Evolutionary conservation across 306 rosid genomes (phyloP).

Genomic region (Oemleria cerasiformis): DNA sequence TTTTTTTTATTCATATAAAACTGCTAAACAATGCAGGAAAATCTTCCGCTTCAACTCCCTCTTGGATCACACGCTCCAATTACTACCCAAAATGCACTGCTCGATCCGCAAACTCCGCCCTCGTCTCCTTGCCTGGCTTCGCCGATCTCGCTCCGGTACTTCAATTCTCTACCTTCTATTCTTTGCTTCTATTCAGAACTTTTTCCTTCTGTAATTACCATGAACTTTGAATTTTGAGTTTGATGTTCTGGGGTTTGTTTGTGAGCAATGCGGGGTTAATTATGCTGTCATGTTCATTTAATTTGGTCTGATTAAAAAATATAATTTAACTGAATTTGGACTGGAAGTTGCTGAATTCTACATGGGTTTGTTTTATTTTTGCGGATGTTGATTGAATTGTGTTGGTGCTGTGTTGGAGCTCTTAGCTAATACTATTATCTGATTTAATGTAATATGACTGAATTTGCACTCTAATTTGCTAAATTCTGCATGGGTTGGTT

Average conservation of each 20-base stretch:
- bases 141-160: slow-evolving; percentile 81
- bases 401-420: neutral
- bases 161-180: neutral
- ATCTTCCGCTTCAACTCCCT: slow-evolving; percentile 26
- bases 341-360: neutral
- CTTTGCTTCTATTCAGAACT: neutral
- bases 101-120: slow-evolving; percentile 60
- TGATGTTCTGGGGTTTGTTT: neutral
- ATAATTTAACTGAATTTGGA: neutral
- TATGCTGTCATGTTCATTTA: neutral
- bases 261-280: neutral
- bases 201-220: neutral
- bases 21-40: neutral
- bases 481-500: slow-evolving; percentile 13
- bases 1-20: neutral
- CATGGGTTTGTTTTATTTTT: neutral
- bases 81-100: slow-evolving; percentile 33
- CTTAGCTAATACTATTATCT: neutral
- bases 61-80: slow-evolving; percentile 12
- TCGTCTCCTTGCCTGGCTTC: slow-evolving; percentile 68
- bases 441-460: neutral
- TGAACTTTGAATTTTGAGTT: neutral
- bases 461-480: neutral
- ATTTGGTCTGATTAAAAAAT: neutral
- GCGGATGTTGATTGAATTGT: neutral